Base-by-base conservation (phyloP, 2,329 filamentous ascomycete species). In the Colletotrichum phormii region DNA sequence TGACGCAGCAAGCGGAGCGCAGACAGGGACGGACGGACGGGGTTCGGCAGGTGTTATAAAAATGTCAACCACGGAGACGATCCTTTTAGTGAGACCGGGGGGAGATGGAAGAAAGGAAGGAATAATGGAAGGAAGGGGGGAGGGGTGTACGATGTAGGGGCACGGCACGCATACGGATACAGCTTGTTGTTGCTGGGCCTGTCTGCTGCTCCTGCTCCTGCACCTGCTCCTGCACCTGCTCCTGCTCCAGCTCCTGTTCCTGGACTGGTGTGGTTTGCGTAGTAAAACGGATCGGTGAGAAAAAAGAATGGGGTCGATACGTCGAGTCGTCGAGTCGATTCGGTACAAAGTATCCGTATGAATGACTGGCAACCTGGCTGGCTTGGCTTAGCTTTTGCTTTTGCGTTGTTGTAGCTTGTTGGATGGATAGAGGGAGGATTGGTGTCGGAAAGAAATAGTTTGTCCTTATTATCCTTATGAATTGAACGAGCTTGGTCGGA, bases 31-130 rank as follows among this genome's bases (percentile, higher is more conserved):
- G 46, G 65, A 59, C 58, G 37, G 70, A 70, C 66, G 70, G 70
- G 66, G 70, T 65, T 72, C 70, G 70, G 66, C 70, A 73, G 71
- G 71, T 73, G 49, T 73, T 73, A 70, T 73, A 73, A 71, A 72
- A 72, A 65, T 72, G 70, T 72, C 70, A 72, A 73, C 66, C 70
- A 60, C 66, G 71, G 71, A 71, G 66, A 65, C 66, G 71, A 73
- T 73, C 71, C 46, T 53, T 71, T 71, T 73, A 73, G 71, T 70
- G 66, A 71, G 71, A 68, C 66, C 71, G 66, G 66, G 70, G 70
- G 57, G 66, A 54, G 18, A 49, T 66, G 63, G 62, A 61, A 57
- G 66, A 37, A 61, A 24, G 65, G 33, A 64, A 31, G 51, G 57
- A 71, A 62, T 33, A 63, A 49, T 49, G 59, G 37, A 62, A 49